Base-by-base conservation (phyloP, 306 rosid species). In the Cicer chorassanicum region DNA sequence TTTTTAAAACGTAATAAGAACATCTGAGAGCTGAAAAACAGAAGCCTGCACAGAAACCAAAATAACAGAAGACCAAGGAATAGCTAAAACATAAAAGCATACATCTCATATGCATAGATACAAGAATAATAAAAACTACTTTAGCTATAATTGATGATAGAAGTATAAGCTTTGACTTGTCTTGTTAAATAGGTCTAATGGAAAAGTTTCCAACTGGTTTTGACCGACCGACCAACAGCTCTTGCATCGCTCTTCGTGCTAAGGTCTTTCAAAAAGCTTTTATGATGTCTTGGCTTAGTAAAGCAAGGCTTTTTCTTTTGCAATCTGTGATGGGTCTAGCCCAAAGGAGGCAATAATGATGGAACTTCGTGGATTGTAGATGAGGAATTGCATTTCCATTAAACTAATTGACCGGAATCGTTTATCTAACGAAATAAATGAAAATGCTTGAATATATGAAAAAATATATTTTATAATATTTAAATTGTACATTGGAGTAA, bases 1-100 rank as follows among this genome's bases (percentile, higher is more conserved):
- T 75, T 64, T 65, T 64, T 56, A 21, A 73, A 50, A 53, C 16
- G 15, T 12, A 19, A 66, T 77, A 59, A 21, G 70, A 79, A n/a
- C 63, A 36, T 16, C 57, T 68, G 24, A 81, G 54, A 59, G 76
- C 75, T 34, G 44, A 76, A 42, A 15, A 72, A 68, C 13, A 50
- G 34, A 68, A 72, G 62, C 53, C 13, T 42, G 12, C 64, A 6
- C 40, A 57, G 13, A 67, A 67, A 65, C 42, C 46, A 68, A 40
- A 76, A 55, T 9, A 75, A 68, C 61, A 68, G 19, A 64, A 73
- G 18, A 19, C 67, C 51, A 63, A 29, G 57, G n/a, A 65, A 36
- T 68, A 63, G 62, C 66, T 78, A 40, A 63, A 55, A 75, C 19
- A 45, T 10, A 18, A 72, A 59, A 68, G 63, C 77, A 78, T 43